Conservation (phyloP, 441 rosid genomes). For the Erodium moschatum region DNA sequence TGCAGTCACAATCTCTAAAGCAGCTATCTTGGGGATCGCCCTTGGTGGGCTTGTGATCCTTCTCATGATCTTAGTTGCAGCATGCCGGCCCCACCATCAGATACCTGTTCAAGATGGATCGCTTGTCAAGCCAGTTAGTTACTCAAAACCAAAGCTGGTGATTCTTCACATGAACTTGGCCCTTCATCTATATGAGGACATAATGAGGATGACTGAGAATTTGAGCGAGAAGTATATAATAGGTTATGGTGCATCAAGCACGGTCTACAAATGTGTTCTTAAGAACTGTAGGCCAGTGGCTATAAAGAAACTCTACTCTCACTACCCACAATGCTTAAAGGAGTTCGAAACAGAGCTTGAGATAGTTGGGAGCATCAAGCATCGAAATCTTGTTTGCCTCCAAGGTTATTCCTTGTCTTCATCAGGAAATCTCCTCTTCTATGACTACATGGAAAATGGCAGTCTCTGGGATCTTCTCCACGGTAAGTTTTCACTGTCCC, state of each 20-base stretch:
- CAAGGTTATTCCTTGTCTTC: conserved; percentile 86
- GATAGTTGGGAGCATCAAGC: conserved; percentile 86
- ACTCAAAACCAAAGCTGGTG: conserved; percentile 70
- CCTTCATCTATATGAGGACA: conserved; percentile 90
- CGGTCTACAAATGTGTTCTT: conserved; percentile 85
- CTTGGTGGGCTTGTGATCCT: conserved; percentile 78
- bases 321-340: conserved; percentile 71
- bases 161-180: conserved; percentile 98
- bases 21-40: conserved; percentile 82
- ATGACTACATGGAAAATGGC: conserved; percentile 95
- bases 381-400: conserved; percentile 79
- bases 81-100: conserved; percentile 63
- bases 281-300: conserved; percentile 95
- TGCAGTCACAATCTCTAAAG: conserved; percentile 82
- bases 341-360: conserved; percentile 87
- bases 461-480: conserved; percentile 97
- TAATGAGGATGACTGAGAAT: conserved; percentile 96
- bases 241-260: conserved; percentile 88
- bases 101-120: conserved; percentile 58
- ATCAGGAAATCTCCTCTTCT: conserved; percentile 79
- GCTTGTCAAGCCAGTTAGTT: conserved; percentile 73
- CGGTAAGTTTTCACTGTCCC: conserved; percentile 33
- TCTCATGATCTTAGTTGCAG: conserved; percentile 74
- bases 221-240: conserved; percentile 81
- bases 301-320: conserved; percentile 80